Conservation (phyloP, 1,284 basidiomycete genomes). For the Phellinidium pouzarii region DNA sequence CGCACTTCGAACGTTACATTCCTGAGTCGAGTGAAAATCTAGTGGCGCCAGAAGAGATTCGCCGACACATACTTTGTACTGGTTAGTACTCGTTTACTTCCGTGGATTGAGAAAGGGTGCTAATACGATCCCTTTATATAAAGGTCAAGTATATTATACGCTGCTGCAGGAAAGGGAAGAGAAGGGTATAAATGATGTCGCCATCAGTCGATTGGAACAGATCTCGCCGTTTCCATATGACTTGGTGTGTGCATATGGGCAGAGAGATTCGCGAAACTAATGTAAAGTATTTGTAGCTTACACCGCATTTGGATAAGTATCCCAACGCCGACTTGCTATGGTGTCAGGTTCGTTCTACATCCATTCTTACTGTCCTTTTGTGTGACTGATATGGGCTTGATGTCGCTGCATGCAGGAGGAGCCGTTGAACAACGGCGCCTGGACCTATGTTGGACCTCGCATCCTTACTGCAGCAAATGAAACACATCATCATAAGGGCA, state of each 20-base stretch:
- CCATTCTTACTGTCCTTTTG: not conserved
- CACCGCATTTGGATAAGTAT: conserved; percentile 90
- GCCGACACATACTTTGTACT: conserved; percentile 86
- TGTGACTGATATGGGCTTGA: conserved; percentile 8
- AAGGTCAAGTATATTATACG: conserved; percentile 91
- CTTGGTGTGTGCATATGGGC: conserved; percentile 38
- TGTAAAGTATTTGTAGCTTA: conserved; percentile 42
- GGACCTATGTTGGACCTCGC: conserved; percentile 89
- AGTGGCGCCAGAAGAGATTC: conserved; percentile 79
- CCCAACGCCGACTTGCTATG: conserved; percentile 90
- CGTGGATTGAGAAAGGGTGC: conserved; percentile 8
- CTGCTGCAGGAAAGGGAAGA: conserved; percentile 87
- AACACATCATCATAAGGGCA: conserved; percentile 87
- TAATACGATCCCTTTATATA: not conserved
- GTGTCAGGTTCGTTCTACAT: conserved; percentile 60
- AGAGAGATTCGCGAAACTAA: conserved; percentile 12
- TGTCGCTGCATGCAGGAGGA: conserved; percentile 51
- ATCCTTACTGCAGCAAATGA: conserved; percentile 78
- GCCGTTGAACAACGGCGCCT: conserved; percentile 89
- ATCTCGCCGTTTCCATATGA: conserved; percentile 96
- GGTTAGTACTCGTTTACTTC: conserved; percentile 34
- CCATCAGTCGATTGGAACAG: conserved; percentile 93
- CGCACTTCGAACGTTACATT: conserved; percentile 89
- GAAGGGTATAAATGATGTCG: conserved; percentile 85
- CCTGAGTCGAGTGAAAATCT: conserved; percentile 73